phyloP scores from a whole-genome alignment of 305 asterid genomes.

The Fraxinus velutina region DNA sequence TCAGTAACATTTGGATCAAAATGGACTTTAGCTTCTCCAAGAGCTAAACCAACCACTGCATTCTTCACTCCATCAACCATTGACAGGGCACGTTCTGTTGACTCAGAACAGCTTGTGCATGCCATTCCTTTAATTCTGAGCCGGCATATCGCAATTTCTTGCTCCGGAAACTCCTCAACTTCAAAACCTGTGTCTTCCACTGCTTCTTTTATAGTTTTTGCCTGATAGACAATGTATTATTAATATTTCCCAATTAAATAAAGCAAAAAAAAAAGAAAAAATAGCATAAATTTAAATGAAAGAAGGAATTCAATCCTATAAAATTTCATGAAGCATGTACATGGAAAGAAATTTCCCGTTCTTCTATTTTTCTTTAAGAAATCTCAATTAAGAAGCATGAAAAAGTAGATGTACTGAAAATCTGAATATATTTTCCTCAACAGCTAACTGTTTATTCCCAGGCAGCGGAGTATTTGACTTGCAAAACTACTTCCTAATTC shows the following conservation, averaged over 20 bases:
- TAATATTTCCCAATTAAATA: background rate
- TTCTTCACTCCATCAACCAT: constrained; percentile 84
- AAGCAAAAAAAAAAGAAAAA: background rate
- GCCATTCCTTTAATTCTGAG: constrained; percentile 92
- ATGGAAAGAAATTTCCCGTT: background rate
- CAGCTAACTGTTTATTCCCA: background rate
- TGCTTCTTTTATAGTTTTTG: constrained; percentile 68
- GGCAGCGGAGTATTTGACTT: background rate
- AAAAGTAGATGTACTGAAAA: background rate
- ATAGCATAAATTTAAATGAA: background rate
- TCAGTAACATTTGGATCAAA: constrained; percentile 76
- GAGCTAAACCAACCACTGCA: constrained; percentile 95
- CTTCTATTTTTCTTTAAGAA: constrained; percentile 2
- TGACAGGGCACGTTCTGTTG: constrained; percentile 74
- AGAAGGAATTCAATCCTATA: background rate
- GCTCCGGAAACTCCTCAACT: constrained; percentile 84
- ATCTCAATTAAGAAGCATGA: constrained; percentile 3
- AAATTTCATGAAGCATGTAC: background rate
- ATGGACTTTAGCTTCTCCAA: constrained; percentile 91
- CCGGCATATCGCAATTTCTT: constrained; percentile 79
- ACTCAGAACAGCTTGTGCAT: constrained; percentile 97
- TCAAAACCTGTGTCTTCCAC: constrained; percentile 95
- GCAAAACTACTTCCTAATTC: background rate
- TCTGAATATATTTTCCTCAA: background rate
- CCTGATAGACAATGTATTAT: constrained; percentile 41